Conservation (phyloP, 352 stramenopile genomes). For the Poterioochromonas sp. region DNA sequence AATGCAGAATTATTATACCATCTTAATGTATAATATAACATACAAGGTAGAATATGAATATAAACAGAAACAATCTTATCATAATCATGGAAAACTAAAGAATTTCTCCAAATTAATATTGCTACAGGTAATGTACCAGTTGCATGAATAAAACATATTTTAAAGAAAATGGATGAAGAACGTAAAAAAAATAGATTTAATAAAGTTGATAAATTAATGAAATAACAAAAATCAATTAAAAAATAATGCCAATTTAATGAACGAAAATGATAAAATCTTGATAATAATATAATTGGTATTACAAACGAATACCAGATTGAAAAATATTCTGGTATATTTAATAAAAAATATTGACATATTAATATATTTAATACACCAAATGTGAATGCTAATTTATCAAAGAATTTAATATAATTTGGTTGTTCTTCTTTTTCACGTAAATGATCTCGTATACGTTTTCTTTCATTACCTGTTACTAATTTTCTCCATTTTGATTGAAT, state of each 20-base stretch:
- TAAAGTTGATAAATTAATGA: constrained; percentile 44
- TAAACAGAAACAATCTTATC: constrained; percentile 50
- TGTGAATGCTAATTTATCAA: constrained; percentile 51
- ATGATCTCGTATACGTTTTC: constrained; percentile 41
- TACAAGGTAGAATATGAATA: constrained; percentile 48
- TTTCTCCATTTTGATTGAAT: constrained; percentile 26
- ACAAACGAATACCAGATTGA: constrained; percentile 44
- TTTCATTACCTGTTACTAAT: constrained; percentile 34
- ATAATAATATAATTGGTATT: constrained; percentile 43
- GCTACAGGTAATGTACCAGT: constrained; percentile 48
- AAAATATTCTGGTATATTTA: constrained; percentile 42
- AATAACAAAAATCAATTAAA: constrained; percentile 57
- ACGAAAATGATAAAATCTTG: constrained; percentile 43
- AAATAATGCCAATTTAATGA: constrained; percentile 50
- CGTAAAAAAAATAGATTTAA: constrained; percentile 41
- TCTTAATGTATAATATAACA: constrained; percentile 45
- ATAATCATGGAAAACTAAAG: constrained; percentile 51
- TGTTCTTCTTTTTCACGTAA: constrained; percentile 41
- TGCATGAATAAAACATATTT: constrained; percentile 47
- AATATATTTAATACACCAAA: constrained; percentile 47
- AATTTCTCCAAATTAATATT: constrained; percentile 51
- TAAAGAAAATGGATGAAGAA: constrained; percentile 36
- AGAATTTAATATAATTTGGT: constrained; percentile 45
- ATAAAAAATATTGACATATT: constrained; percentile 47
- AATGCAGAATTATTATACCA: constrained; percentile 38